These are phyloP conservation scores for Pouteria glomerata DNA, from an alignment of 148 eudicot species.

Conservation along the genomic window DNA sequence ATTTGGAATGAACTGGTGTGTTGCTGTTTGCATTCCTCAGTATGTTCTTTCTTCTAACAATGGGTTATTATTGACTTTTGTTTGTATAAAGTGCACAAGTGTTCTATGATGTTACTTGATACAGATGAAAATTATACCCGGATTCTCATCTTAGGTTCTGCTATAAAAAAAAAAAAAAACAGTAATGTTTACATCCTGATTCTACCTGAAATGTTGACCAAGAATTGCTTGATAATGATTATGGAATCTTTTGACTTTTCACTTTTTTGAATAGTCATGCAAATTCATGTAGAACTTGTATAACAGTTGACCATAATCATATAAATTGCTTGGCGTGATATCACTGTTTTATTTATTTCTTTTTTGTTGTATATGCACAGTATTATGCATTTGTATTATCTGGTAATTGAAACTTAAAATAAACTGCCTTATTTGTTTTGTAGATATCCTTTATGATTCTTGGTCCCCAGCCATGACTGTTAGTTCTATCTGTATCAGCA, in stretches of 20 bases:
- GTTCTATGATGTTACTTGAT: neutral
- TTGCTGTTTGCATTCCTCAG: neutral
- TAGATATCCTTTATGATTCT: slow-evolving; percentile 69
- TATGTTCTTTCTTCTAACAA: neutral
- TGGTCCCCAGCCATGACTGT: slow-evolving; percentile 89
- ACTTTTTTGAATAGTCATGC: neutral
- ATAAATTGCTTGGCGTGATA: neutral
- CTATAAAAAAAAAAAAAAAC: neutral
- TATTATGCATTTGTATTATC: neutral
- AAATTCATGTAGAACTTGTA: neutral
- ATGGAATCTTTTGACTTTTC: neutral
- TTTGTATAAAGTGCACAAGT: neutral
- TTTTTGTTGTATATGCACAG: neutral
- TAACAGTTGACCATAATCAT: neutral
- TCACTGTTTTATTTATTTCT: neutral
- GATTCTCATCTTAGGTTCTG: neutral
- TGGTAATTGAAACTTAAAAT: neutral
- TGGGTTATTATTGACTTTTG: neutral
- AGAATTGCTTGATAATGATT: neutral
- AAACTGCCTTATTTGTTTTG: slow-evolving; percentile 10
- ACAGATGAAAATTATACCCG: neutral
- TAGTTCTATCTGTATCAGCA: slow-evolving; percentile 74
- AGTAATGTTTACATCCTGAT: neutral
- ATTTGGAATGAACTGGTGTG: neutral
- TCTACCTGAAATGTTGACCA: neutral